phyloP scores from a whole-genome alignment of 805 yeast species.

The Candida verbasci region DNA sequence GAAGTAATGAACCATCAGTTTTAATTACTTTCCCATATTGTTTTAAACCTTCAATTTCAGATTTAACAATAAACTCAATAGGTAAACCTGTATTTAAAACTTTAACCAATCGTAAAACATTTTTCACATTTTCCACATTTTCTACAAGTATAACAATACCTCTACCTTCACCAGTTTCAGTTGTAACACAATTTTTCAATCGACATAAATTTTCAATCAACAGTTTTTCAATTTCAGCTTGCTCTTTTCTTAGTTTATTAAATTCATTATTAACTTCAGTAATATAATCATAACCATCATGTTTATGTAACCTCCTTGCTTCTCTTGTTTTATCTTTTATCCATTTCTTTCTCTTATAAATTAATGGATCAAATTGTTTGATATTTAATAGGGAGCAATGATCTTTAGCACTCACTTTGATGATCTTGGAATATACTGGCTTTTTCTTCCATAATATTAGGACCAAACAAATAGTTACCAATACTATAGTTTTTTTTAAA shows the following conservation, averaged over 20 bases:
- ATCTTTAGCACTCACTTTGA: not conserved
- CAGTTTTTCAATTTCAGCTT: constrained; percentile 15
- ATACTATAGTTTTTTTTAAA: not conserved
- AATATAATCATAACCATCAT: constrained; percentile 2
- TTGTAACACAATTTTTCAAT: constrained; percentile 23
- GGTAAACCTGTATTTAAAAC: constrained; percentile 25
- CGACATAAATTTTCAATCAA: constrained; percentile 16
- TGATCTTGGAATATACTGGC: not conserved
- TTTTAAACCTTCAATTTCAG: not conserved
- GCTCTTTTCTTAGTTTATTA: not conserved
- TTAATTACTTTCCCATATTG: not conserved
- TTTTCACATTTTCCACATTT: constrained; percentile 18
- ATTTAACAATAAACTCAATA: constrained; percentile 17
- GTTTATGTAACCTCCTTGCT: constrained; percentile 11
- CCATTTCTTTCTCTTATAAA: constrained; percentile 26
- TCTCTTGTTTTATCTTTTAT: constrained; percentile 15
- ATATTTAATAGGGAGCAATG: not conserved
- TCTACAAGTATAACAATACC: constrained; percentile 29
- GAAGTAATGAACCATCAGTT: constrained; percentile 6
- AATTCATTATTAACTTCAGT: not conserved
- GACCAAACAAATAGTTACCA: not conserved
- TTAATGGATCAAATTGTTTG: constrained; percentile 11
- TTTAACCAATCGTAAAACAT: constrained; percentile 19
- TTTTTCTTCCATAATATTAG: not conserved
- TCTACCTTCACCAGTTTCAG: constrained; percentile 19